Percentiles rank a stretch among this genome's conserved stretches.
These are phyloP conservation scores for Lodderomyces theae DNA, from an alignment of 1,139 yeast genomes.

Conservation along the genomic window DNA sequence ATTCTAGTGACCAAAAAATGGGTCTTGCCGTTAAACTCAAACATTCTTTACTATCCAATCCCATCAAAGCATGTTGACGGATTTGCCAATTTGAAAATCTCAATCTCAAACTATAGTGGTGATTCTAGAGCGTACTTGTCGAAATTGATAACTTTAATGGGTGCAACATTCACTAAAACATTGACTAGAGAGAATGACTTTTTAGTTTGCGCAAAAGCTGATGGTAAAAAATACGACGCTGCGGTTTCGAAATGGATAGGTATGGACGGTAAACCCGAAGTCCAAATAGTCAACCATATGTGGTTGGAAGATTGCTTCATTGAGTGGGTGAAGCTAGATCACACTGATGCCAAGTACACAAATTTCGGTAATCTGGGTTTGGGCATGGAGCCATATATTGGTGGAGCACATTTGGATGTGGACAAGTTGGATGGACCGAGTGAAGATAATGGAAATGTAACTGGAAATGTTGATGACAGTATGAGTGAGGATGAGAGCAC, in stretches of 20 bases:
- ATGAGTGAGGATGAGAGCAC: slow-evolving; percentile 30
- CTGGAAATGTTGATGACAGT: slow-evolving; percentile 30
- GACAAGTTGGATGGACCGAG: slow-evolving; percentile 19
- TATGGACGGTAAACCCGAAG: slow-evolving; percentile 29
- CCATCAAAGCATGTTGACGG: slow-evolving; percentile 52
- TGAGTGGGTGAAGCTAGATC: slow-evolving; percentile 54
- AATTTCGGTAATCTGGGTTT: slow-evolving; percentile 38
- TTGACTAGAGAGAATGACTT: slow-evolving; percentile 68
- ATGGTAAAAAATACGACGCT: slow-evolving; percentile 74
- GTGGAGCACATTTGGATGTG: slow-evolving; percentile 46
- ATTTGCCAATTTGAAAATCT: slow-evolving; percentile 52
- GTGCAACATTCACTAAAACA: slow-evolving; percentile 74
- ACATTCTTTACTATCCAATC: slow-evolving; percentile 71
- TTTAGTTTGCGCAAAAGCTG: slow-evolving; percentile 63
- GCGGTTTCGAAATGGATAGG: slow-evolving; percentile 59
- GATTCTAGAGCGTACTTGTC: slow-evolving; percentile 75
- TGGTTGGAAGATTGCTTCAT: slow-evolving; percentile 89
- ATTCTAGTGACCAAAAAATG: slow-evolving; percentile 57
- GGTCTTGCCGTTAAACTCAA: slow-evolving; percentile 52
- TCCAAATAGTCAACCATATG: slow-evolving; percentile 65
- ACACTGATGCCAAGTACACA: slow-evolving; percentile 41
- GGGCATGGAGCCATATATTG: slow-evolving; percentile 46
- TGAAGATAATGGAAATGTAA: slow-evolving; percentile 13
- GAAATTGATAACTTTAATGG: slow-evolving; percentile 61
- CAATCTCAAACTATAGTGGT: slow-evolving; percentile 81